Conservation (phyloP, 495 filamentous ascomycete species). For the Penicillium cataractarum region DNA sequence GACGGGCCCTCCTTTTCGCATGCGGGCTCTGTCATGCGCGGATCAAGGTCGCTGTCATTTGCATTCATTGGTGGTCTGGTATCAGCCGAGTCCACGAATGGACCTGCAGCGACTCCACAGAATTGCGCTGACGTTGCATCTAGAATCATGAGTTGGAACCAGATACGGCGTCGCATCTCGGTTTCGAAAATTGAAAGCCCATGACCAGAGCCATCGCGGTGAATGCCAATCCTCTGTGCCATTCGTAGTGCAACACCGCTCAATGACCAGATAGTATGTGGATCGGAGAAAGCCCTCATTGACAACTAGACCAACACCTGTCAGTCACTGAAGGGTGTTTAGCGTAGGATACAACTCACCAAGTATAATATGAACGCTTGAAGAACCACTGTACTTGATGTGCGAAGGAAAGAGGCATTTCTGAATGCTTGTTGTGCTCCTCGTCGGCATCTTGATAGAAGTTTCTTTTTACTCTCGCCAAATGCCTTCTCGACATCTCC, state of each 20-base stretch:
- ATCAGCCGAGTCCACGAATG: conserved; percentile 26
- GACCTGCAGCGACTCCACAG: conserved; percentile 32
- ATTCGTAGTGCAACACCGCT: conserved; percentile 46
- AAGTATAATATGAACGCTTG: conserved; percentile 53
- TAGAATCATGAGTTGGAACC: conserved; percentile 43
- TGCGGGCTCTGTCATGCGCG: conserved; percentile 57
- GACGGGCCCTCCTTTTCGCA: conserved; percentile 60
- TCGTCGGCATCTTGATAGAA: conserved; percentile 46
- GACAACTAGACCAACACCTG: conserved; percentile 25
- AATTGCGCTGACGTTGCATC: conserved; percentile 40
- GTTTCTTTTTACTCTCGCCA: conserved; percentile 40
- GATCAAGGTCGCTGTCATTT: conserved; percentile 62
- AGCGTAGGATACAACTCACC: conserved; percentile 21
- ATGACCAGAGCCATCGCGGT: conserved; percentile 43
- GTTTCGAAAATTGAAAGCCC: conserved; percentile 45
- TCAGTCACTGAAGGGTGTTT: not conserved
- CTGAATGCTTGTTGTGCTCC: conserved; percentile 49
- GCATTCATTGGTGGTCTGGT: conserved; percentile 53
- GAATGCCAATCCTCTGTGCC: conserved; percentile 49
- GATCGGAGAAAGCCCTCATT: conserved; percentile 37
- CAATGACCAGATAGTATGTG: conserved; percentile 48
- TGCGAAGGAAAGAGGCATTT: conserved; percentile 51
- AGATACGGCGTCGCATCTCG: conserved; percentile 50
- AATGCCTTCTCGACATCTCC: conserved; percentile 46
- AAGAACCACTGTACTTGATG: conserved; percentile 45